Conservation (phyloP, 1,284 basidiomycete species). For the Kwoniella shivajii region DNA sequence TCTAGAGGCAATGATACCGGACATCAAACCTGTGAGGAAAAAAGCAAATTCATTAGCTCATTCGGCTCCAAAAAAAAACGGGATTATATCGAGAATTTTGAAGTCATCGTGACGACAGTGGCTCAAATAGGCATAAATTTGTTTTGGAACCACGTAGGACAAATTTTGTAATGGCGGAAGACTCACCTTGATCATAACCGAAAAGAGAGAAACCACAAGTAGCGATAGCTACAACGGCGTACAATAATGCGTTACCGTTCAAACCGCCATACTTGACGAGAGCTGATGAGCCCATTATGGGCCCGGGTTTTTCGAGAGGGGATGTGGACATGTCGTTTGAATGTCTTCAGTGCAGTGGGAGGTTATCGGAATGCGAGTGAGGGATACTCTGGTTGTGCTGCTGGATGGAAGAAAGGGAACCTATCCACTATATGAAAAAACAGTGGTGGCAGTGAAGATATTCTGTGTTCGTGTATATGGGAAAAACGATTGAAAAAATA, state of each 20-base stretch:
- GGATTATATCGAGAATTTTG: not conserved
- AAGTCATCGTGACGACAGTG: not conserved
- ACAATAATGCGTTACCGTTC: slow-evolving; percentile 42
- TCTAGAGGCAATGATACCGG: slow-evolving; percentile 53
- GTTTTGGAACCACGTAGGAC: no score
- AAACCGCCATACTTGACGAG: slow-evolving; percentile 44
- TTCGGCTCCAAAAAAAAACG: not conserved
- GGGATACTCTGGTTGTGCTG: not conserved
- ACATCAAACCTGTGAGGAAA: slow-evolving; percentile 42
- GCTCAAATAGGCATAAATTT: not conserved
- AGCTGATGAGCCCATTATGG: slow-evolving; percentile 12
- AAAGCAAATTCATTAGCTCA: not conserved
- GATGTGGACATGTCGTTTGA: not conserved
- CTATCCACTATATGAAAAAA: not conserved
- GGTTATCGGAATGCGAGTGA: not conserved
- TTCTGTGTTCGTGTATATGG: not conserved
- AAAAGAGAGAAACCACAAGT: slow-evolving; percentile 49
- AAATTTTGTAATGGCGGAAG: not conserved
- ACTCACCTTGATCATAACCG: slow-evolving; percentile 48
- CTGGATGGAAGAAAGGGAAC: not conserved
- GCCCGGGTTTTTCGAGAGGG: slow-evolving; percentile 10
- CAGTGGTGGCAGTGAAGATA: not conserved
- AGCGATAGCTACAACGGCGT: slow-evolving; percentile 46
- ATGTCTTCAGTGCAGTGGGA: not conserved
- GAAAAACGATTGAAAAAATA: not conserved